Evolutionary conservation across 2,329 filamentous ascomycete species (phyloP), one percentile per base, ranked within the genome.

Genomic region (Sphaerulina vaccinii): DNA sequence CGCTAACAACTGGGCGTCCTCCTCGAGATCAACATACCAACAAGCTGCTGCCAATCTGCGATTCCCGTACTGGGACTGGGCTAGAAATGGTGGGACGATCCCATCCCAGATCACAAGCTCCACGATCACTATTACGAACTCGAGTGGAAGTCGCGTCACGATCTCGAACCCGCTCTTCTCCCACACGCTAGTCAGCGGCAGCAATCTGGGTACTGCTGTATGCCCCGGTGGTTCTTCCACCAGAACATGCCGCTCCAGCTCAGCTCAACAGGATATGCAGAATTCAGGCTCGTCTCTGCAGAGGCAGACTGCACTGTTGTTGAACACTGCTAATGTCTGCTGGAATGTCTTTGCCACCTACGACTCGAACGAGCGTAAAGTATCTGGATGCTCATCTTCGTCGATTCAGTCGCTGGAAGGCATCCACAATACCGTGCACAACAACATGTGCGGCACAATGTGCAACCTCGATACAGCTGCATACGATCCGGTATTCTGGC

Each of bases 401-500:
- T 51, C 56, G 15, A 51, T 55, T 5, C 59, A 54, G 47, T 57
- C 52, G 27, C 32, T 65, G 16, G 62, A 65, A 49, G 51, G 44
- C n/a, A 63, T 65, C 18, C 62, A 65, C 54, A 60, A 65, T 57
- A 62, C 54, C 16, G 48, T 65, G 19, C 62, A 65, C 55, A 52
- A 39, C 47, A 53, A 45, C 10, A 52, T 53, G 15, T 62, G 62
- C 41, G 61, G 62, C 5, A 49, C 54, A 16, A 69, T 69, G 66
- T 62, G 56, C 38, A 65, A 64, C 54, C 60, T 67, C 15, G 50
- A 62, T 6, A 49, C 52, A 8, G 58, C 65, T 11, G 54, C 65
- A 6, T 68, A 64, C 50, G 67, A 69, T 35, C 66, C 67, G 3
- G 29, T 59, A 27, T 69, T 69, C 59, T 68, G 63, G 63, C 58